Conservation (phyloP, 441 rosid species). For the Erysimum cheiri region DNA sequence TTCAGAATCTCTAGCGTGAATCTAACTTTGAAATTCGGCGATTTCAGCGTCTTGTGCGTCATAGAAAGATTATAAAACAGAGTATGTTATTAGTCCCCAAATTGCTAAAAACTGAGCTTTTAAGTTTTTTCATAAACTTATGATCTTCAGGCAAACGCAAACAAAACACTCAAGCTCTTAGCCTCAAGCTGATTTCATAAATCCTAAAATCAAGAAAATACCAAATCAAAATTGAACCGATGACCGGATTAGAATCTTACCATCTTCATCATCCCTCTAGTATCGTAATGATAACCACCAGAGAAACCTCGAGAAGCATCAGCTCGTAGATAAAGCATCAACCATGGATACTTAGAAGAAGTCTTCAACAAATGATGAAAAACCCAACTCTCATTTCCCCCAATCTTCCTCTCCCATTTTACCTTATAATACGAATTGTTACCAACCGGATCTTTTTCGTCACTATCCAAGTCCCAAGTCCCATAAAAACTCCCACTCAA, state of each 20-base stretch:
- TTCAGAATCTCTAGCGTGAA: constrained; percentile 64
- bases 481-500: constrained; percentile 76
- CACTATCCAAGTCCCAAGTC: constrained; percentile 71
- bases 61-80: constrained; percentile 17
- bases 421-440: constrained; percentile 65
- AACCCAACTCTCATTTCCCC: constrained; percentile 68
- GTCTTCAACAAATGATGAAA: constrained; percentile 80
- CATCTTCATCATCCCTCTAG: constrained; percentile 86
- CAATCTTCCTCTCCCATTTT: constrained; percentile 72
- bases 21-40: constrained; percentile 77
- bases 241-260: constrained; percentile 46
- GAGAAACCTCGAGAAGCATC: constrained; percentile 79
- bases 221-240: too few species aligned
- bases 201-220: neutral
- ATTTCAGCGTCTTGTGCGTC: constrained; percentile 56
- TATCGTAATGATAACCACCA: constrained; percentile 86
- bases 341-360: constrained; percentile 84
- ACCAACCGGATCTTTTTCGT: constrained; percentile 41
- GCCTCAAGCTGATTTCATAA: too few species aligned
- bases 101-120: neutral
- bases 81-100: constrained; percentile 17
- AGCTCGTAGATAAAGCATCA: constrained; percentile 90
- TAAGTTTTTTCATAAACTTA: too few species aligned
- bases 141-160: too few species aligned
- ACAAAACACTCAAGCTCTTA: too few species aligned